Conservation (phyloP, 768 basidiomycete genomes). For the Pisolithus tinctorius region DNA sequence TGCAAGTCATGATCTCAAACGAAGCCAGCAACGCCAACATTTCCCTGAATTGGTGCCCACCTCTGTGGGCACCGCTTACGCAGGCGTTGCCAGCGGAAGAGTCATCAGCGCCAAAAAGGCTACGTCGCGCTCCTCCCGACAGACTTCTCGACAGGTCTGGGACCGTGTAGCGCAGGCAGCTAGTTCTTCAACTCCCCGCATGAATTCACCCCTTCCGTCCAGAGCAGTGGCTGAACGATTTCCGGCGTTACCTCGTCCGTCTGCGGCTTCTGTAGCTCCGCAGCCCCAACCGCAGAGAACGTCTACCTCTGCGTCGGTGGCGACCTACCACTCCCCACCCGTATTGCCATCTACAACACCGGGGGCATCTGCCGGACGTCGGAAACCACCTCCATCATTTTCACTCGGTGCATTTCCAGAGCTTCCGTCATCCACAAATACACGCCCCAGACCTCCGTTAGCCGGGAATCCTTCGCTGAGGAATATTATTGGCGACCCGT, state of each 20-base stretch:
- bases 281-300: conserved; percentile 42
- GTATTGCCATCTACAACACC: conserved; percentile 8
- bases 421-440: conserved; percentile 42
- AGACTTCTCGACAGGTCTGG: conserved; percentile 65
- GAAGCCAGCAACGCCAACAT: conserved; percentile 68
- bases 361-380: background rate
- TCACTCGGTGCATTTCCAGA: conserved; percentile 62
- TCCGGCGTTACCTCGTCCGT: conserved; percentile 20
- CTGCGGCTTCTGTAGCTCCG: conserved; percentile 24
- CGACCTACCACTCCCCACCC: conserved; percentile 30
- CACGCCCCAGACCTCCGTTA: conserved; percentile 40
- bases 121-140: conserved; percentile 50
- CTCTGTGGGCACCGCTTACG: conserved; percentile 57
- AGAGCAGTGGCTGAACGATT: conserved; percentile 19
- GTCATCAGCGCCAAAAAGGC: conserved; percentile 80
- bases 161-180: conserved; percentile 87
- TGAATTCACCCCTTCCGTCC: conserved; percentile 11
- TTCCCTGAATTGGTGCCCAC: conserved; percentile 72
- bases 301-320: conserved; percentile 27
- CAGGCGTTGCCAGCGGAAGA: conserved; percentile 74
- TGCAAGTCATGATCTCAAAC: background rate
- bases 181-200: conserved; percentile 33
- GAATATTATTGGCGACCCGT: conserved; percentile 55
- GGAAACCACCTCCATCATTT: conserved; percentile 33
- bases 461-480: conserved; percentile 61